Base-by-base conservation (phyloP, 2,329 filamentous ascomycete genomes). In the Pyrenophora teres region DNA sequence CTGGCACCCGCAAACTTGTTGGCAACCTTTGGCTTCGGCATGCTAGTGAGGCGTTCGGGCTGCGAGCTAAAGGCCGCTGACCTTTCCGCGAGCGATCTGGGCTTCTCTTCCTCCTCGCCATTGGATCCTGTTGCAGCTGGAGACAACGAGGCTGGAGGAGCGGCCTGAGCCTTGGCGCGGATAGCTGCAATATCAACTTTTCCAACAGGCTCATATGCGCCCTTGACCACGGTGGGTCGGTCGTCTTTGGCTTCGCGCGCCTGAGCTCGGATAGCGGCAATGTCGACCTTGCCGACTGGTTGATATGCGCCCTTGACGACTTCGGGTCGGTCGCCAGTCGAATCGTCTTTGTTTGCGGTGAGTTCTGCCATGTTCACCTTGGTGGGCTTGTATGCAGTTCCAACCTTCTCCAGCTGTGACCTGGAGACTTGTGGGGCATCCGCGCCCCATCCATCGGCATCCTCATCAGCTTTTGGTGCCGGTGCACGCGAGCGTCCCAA, bases 161-260 rank as follows among this genome's bases (percentile, higher is more conserved):
- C 73, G 39, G 61, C 68, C 74, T 94, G 89, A 5, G 91, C 88
- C 74, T 85, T 88, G 18, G 93, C 88, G 59, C 90, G 86, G 68
- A 99, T 97, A 18, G 93, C 92, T 37, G 90, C 90, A 74, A 99
- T 97, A 64, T 99, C 94, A 8, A 99, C 93, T 77, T 97, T 97
- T 40, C 94, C 94, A 16, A 97, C 81, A 2, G 94, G 94, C 74
- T 97, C 89, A 69, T 99, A 99, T 19, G 92, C 84, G 36, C 94
- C 94, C 76, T 96, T 97, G 16, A 97, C 90, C 4, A 86, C 83
- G 1, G 88, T 84, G 3, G 94, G 94, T 48, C 92, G 83, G 62
- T 96, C 89, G 67, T 97, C 91, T 39, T 63, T 79, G 87, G 79
- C 56, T 31, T 62, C 59, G 80, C 87, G 69, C 76, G 92, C 78